Evolutionary conservation across 1,139 yeast genomes (phyloP).

Genomic region (Suhomyces taliae): DNA sequence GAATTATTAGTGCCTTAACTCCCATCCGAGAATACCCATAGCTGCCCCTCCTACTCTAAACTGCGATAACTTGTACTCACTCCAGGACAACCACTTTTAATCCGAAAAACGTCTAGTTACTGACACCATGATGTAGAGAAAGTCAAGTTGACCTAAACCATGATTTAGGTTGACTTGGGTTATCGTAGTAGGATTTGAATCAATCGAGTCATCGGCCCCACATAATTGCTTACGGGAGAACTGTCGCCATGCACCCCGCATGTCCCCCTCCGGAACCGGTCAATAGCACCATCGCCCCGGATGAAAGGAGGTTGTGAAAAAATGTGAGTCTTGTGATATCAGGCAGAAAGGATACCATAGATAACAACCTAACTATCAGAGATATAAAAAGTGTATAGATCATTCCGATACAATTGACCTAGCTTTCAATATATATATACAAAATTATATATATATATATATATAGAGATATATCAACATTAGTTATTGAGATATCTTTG

Average conservation of each 20-base stretch:
- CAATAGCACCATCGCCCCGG: neutral
- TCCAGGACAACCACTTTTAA: neutral
- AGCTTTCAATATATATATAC: too few relatives aligned
- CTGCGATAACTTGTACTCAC: neutral
- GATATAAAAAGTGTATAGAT: too few relatives aligned
- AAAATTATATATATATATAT: too few relatives aligned
- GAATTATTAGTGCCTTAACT: too few relatives aligned
- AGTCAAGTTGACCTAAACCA: too few relatives aligned
- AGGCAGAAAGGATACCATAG: too few relatives aligned
- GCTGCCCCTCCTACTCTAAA: neutral
- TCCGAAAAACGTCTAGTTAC: neutral
- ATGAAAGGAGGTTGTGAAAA: neutral
- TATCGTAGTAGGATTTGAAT: too few relatives aligned
- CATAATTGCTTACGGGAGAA: neutral
- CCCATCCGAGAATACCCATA: neutral
- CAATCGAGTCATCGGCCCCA: neutral
- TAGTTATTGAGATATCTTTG: too few relatives aligned
- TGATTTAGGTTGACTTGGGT: too few relatives aligned
- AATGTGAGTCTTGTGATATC: neutral
- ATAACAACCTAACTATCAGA: too few relatives aligned
- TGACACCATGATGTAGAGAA: neutral
- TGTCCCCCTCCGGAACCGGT: conserved; percentile 2
- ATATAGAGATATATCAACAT: too few relatives aligned
- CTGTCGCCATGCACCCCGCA: conserved; percentile 1
- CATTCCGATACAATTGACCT: too few relatives aligned